These are phyloP conservation scores for Talaromyces sp. DNA, from an alignment of 2,329 filamentous ascomycete species.

Conservation along the genomic window DNA sequence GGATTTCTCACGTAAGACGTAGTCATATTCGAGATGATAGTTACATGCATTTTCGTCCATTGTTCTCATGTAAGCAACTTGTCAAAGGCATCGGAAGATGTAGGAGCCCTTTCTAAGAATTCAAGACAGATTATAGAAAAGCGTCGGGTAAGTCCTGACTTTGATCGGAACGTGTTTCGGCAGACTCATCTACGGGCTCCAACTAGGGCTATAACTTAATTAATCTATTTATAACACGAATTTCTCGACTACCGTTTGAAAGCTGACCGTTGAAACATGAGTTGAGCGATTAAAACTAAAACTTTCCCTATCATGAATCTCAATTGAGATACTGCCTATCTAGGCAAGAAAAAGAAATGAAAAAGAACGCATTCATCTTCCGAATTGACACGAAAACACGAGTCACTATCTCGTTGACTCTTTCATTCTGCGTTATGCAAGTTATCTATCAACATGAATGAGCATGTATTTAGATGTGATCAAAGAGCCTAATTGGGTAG, in stretches of 20 bases:
- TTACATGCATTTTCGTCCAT: not conserved
- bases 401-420: not conserved
- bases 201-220: not conserved
- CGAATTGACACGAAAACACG: constrained; percentile 1
- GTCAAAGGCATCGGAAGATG: not conserved
- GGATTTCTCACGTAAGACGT: not conserved
- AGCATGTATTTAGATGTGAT: not conserved
- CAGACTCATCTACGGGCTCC: not conserved
- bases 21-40: not conserved
- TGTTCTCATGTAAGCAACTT: not conserved
- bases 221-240: not conserved
- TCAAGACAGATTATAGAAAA: not conserved
- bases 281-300: not conserved
- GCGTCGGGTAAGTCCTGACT: not conserved
- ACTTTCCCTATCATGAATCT: not conserved
- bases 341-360: not conserved
- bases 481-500: not conserved
- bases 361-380: not conserved
- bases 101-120: not conserved
- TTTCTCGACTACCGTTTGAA: not conserved
- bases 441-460: not conserved
- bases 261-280: not conserved
- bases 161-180: constrained; percentile 4
- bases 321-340: not conserved
- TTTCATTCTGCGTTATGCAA: not conserved